Percentiles rank a stretch among this genome's conserved stretches.
Conservation (phyloP, 2,329 filamentous ascomycete species). For the Aureobasidium musti region DNA sequence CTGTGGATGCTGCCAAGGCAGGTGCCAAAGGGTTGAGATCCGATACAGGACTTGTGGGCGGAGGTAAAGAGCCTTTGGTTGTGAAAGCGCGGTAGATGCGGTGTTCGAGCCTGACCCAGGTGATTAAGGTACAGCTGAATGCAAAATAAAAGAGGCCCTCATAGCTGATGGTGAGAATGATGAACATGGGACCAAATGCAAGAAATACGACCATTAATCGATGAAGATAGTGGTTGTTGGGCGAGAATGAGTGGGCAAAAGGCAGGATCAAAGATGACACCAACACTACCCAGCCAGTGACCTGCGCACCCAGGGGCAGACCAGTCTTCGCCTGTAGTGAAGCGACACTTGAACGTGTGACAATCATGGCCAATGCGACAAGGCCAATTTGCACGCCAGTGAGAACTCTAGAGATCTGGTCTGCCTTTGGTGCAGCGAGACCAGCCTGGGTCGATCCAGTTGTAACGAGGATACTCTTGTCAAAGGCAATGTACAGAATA, state of each 20-base stretch:
- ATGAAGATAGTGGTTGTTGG: slow-evolving; percentile 87
- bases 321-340: slow-evolving; percentile 84
- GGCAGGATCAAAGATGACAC: slow-evolving; percentile 76
- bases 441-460: slow-evolving; percentile 42
- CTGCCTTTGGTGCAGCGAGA: slow-evolving; percentile 39
- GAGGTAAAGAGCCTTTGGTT: slow-evolving; percentile 26
- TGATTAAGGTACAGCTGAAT: slow-evolving; percentile 78
- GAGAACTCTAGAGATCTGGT: slow-evolving; percentile 59
- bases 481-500: slow-evolving; percentile 75
- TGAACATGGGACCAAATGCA: slow-evolving; percentile 87
- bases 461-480: slow-evolving; percentile 61
- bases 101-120: slow-evolving; percentile 92
- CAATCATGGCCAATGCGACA: slow-evolving; percentile 75
- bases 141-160: slow-evolving; percentile 94
- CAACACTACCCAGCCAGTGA: slow-evolving; percentile 82
- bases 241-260: slow-evolving; percentile 74
- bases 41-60: slow-evolving; percentile 34
- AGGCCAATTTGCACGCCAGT: slow-evolving; percentile 70
- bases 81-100: slow-evolving; percentile 57
- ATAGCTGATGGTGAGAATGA: slow-evolving; percentile 96
- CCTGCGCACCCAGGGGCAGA: slow-evolving; percentile 81
- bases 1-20: slow-evolving; percentile 42
- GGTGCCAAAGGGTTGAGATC: slow-evolving; percentile 40
- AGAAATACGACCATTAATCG: slow-evolving; percentile 86
- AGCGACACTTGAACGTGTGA: slow-evolving; percentile 82